Percentiles rank a stretch among this genome's conserved stretches.
Conservation (phyloP, 148 eudicot genomes). For the Hydrangea macrophylla region DNA sequence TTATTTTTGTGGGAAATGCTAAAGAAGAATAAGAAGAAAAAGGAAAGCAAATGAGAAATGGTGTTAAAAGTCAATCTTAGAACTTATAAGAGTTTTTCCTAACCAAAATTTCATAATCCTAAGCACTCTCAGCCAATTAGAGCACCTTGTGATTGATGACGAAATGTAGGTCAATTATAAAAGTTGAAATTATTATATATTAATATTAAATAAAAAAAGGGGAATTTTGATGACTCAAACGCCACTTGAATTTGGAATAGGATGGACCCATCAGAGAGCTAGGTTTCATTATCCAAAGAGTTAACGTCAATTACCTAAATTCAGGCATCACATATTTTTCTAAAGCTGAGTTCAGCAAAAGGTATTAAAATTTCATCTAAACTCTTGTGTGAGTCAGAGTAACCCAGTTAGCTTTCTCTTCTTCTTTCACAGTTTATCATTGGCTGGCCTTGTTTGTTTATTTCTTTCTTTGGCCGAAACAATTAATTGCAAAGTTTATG, state of each 20-base stretch:
- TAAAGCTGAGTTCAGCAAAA: neutral
- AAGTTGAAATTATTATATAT: conserved; percentile 15
- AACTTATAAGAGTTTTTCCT: conserved; percentile 12
- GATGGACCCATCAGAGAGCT: conserved; percentile 17
- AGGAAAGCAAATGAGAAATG: conserved; percentile 9
- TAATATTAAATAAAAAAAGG: too few relatives aligned
- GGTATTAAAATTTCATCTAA: neutral
- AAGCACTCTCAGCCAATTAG: conserved; percentile 11
- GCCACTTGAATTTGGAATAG: conserved; percentile 22
- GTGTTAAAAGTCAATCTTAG: conserved; percentile 23
- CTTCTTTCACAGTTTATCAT: neutral
- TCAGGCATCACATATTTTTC: neutral
- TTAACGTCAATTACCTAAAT: conserved; percentile 17
- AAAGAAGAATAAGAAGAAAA: conserved; percentile 11
- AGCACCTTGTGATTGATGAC: conserved; percentile 25
- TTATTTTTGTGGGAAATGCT: conserved; percentile 16
- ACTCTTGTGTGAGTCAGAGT: neutral
- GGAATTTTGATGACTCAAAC: conserved; percentile 33
- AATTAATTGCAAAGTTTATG: neutral
- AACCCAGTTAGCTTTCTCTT: neutral
- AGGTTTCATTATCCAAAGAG: conserved; percentile 16
- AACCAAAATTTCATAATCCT: conserved; percentile 20
- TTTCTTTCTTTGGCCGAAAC: neutral
- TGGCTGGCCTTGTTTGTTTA: neutral
- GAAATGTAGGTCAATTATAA: conserved; percentile 26